Conservation (phyloP, 495 filamentous ascomycete genomes). For the Amniculicola lignicola region DNA sequence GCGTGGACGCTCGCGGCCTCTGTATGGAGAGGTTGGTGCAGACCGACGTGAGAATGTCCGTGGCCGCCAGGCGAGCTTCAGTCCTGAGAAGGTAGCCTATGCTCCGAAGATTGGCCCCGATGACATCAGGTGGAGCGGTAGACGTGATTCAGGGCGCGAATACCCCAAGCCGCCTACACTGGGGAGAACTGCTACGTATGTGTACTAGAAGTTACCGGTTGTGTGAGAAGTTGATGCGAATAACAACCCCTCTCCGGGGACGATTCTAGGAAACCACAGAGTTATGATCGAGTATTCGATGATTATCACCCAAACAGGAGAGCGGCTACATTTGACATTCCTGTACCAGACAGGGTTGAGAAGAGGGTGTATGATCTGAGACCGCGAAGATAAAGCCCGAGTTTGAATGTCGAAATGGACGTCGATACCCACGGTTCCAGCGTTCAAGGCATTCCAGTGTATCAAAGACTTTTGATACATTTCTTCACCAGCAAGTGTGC, state of each 20-base stretch:
- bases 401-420: too few species aligned
- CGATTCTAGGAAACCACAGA: background rate
- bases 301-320: background rate
- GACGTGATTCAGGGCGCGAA: slow-evolving; percentile 11
- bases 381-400: too few species aligned
- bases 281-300: background rate
- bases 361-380: too few species aligned
- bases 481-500: too few species aligned
- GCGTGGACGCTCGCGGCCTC: slow-evolving; percentile 11
- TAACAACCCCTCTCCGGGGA: too few species aligned
- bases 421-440: too few species aligned
- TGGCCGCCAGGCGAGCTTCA: slow-evolving; percentile 18
- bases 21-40: slow-evolving; percentile 24
- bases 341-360: too few species aligned
- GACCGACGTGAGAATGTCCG: slow-evolving; percentile 6
- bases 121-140: slow-evolving; percentile 22
- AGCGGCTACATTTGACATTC: too few species aligned
- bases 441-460: too few species aligned
- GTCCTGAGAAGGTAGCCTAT: slow-evolving; percentile 17
- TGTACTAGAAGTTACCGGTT: slow-evolving; percentile 17
- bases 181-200: slow-evolving; percentile 22
- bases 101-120: slow-evolving; percentile 13
- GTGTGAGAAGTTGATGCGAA: background rate
- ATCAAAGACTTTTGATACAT: too few species aligned
- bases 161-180: slow-evolving; percentile 21